These are phyloP conservation scores for Dillenia suffruticosa DNA, from an alignment of 164 flowering plant species.

Conservation along the genomic window DNA sequence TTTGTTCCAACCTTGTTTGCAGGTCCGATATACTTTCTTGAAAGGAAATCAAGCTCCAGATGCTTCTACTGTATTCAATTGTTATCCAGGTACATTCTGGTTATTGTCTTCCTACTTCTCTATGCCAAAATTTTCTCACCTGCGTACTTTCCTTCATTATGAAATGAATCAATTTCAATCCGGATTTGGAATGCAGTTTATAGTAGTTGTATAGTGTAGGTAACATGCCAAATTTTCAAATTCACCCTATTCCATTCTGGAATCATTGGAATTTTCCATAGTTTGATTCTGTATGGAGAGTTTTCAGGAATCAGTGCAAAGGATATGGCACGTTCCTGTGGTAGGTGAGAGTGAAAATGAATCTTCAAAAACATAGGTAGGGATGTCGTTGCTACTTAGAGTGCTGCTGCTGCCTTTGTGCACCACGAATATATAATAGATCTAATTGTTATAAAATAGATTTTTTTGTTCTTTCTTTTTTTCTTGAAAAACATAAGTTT, in stretches of 20 bases:
- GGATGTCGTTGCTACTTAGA: constrained; percentile 6
- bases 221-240: too few species aligned
- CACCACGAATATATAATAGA: too few species aligned
- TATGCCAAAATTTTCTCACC: not conserved
- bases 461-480: too few species aligned
- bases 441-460: too few species aligned
- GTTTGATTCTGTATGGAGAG: too few species aligned
- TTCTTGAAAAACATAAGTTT: too few species aligned
- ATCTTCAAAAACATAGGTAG: constrained; percentile 43
- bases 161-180: too few species aligned
- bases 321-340: constrained; percentile 82
- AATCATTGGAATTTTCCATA: too few species aligned
- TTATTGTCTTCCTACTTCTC: not conserved
- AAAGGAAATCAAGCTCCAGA: constrained; percentile 50
- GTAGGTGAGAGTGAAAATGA: constrained; percentile 30
- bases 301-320: constrained; percentile 71
- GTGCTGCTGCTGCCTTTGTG: too few species aligned
- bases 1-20: constrained; percentile 10
- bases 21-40: constrained; percentile 67
- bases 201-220: too few species aligned
- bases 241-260: too few species aligned
- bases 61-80: constrained; percentile 76
- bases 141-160: not conserved
- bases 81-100: constrained; percentile 62
- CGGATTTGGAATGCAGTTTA: too few species aligned